Base-by-base conservation (phyloP, 257 asterid species). In the Cordia subcordata region DNA sequence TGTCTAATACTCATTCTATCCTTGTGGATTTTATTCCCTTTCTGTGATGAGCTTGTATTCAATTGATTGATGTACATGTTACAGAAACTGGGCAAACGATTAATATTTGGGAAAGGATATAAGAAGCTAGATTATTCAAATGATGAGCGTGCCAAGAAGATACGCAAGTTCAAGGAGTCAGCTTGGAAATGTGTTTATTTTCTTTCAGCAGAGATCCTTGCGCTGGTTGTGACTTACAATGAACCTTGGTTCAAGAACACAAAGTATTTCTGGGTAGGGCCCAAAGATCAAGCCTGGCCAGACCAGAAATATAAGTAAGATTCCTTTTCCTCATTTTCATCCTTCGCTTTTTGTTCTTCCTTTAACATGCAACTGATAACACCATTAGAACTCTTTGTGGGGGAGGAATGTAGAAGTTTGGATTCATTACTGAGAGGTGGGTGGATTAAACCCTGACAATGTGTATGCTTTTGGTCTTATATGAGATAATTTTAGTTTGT, bases 171-270 rank as follows among this genome's bases (percentile, higher is more conserved):
- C 88, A 86, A 87, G 80, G 97, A 90, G 72, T 93, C 99, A 22
- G 97, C 97, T 23, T 93, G 99, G 99, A 93, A 89, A 72, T 93
- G 90, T 50, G 66, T 93, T 58, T 93, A 87, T 67, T 93, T 51
- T 73, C 96, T 89, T 67, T 93, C 96, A 10, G 97, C 96, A 10
- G 99, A 93, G 78, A 49, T 83, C 42, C 82, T 85, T 27, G 95
- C 99, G 45, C 82, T 89, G 63, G 72, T 70, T 16, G 96, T 90
- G 68, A 85, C 95, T 59, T 83, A 77, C 77, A 67, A 89, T 37
- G 99, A 93, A 79, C 96, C 97, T 51, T 93, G 97, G 96, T 89
- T 93, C 74, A 75, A 55, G 54, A 68, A 82, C 13, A 85, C 97
- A 15, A 79, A 64, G 57, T 83, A 83, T 78, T 93, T 89, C 45